A percentile compares a stretch with the other conserved stretches of the same genome.
phyloP scores from a whole-genome alignment of 345 rosid species.

The Rhizophora apiculata region DNA sequence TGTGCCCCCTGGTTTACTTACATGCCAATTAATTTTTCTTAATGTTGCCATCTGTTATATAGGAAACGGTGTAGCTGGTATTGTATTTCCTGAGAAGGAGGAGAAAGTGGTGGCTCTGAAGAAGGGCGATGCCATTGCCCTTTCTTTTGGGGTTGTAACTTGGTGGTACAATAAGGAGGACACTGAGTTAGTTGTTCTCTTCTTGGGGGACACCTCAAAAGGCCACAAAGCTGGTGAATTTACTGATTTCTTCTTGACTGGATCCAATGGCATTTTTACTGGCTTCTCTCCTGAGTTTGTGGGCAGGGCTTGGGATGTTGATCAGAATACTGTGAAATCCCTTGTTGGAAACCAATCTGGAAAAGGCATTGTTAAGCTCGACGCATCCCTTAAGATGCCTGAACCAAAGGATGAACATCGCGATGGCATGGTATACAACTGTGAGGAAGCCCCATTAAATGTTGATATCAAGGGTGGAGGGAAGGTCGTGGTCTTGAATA shows the following conservation, averaged over 20 bases:
- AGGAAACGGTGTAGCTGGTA: conserved; percentile 86
- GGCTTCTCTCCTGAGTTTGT: conserved; percentile 80
- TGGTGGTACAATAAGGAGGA: conserved; percentile 92
- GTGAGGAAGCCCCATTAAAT: conserved; percentile 80
- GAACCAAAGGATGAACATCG: conserved; percentile 52
- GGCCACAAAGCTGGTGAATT: conserved; percentile 76
- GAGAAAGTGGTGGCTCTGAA: conserved; percentile 77
- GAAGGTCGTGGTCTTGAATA: conserved; percentile 77
- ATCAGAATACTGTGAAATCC: conserved; percentile 38
- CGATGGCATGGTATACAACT: conserved; percentile 62
- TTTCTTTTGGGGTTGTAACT: conserved; percentile 83
- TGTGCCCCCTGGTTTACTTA: too few relatives aligned
- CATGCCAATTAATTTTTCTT: background rate
- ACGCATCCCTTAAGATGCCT: conserved; percentile 50
- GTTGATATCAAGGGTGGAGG: conserved; percentile 75
- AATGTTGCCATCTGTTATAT: background rate
- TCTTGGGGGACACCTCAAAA: conserved; percentile 77
- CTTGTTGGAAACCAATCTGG: conserved; percentile 52
- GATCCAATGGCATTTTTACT: conserved; percentile 70
- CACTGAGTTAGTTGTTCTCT: conserved; percentile 66
- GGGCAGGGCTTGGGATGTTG: conserved; percentile 67
- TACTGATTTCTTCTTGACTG: conserved; percentile 74
- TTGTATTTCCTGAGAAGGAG: conserved; percentile 79
- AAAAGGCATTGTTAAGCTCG: conserved; percentile 67
- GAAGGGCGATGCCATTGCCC: conserved; percentile 86